Percentiles rank a stretch among this genome's conserved stretches.
These are phyloP conservation scores for Firmiana major DNA, from an alignment of 345 rosid genomes.

Conservation along the genomic window DNA sequence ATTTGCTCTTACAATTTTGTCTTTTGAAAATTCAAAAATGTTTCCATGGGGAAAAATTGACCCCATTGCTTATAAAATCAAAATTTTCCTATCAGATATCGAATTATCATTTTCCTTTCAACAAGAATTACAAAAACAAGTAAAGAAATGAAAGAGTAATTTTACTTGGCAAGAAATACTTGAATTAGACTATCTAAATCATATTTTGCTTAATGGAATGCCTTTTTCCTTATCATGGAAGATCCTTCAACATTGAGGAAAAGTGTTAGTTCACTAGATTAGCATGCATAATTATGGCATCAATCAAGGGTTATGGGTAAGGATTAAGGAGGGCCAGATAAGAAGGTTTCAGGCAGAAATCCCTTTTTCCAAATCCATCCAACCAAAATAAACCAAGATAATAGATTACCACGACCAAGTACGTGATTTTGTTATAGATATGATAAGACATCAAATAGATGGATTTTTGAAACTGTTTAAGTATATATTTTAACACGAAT, in stretches of 20 bases:
- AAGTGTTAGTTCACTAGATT: neutral
- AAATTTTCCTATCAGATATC: too few species aligned
- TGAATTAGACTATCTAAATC: neutral
- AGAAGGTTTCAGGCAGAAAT: conserved; percentile 1
- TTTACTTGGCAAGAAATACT: neutral
- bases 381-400: conserved; percentile 1
- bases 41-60: too few species aligned
- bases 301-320: neutral
- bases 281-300: neutral
- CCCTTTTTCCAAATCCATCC: neutral
- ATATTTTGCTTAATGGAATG: neutral
- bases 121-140: neutral
- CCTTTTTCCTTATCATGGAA: neutral
- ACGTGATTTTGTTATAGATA: conserved; percentile 2
- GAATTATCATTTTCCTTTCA: too few species aligned
- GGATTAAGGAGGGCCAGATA: neutral
- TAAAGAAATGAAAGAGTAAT: neutral
- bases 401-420: neutral
- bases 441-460: conserved; percentile 8
- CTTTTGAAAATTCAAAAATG: too few species aligned
- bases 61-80: too few species aligned
- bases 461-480: neutral
- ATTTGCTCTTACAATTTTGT: too few species aligned
- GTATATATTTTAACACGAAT: conserved; percentile 1
- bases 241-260: neutral